phyloP scores from a whole-genome alignment of 805 yeast genomes.

The Candida ovalis region DNA sequence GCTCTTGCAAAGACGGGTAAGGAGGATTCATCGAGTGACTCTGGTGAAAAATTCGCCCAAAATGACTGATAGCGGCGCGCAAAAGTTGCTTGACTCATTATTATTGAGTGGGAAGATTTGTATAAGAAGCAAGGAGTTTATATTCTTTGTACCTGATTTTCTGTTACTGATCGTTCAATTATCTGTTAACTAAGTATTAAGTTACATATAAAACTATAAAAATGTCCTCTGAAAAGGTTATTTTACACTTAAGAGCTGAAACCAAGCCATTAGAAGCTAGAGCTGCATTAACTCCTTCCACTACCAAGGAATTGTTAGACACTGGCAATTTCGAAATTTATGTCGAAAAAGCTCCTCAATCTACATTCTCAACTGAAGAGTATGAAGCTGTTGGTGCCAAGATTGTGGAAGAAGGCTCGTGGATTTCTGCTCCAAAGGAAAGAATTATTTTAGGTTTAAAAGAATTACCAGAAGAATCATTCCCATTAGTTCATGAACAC shows the following conservation, averaged over 20 bases:
- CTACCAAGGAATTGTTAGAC: slow-evolving; percentile 75
- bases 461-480: slow-evolving; percentile 89
- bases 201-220: not conserved
- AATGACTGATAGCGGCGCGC: not conserved
- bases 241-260: slow-evolving; percentile 91
- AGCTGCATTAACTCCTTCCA: slow-evolving; percentile 92
- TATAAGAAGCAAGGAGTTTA: no score
- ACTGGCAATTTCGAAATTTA: slow-evolving; percentile 80
- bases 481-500: slow-evolving; percentile 94
- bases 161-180: not conserved
- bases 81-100: not conserved
- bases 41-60: not conserved
- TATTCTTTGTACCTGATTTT: not conserved
- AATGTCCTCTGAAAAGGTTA: slow-evolving; percentile 38
- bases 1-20: not conserved
- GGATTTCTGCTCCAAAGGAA: slow-evolving; percentile 89
- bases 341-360: slow-evolving; percentile 84
- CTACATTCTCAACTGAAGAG: slow-evolving; percentile 73
- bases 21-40: not conserved
- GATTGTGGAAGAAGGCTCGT: slow-evolving; percentile 89
- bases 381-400: slow-evolving; percentile 78
- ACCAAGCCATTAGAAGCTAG: slow-evolving; percentile 96
- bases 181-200: no score
- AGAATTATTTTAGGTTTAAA: slow-evolving; percentile 90
- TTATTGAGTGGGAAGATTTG: no score